Base-by-base conservation (phyloP, 2,329 filamentous ascomycete species). In the Talaromyces sp. region DNA sequence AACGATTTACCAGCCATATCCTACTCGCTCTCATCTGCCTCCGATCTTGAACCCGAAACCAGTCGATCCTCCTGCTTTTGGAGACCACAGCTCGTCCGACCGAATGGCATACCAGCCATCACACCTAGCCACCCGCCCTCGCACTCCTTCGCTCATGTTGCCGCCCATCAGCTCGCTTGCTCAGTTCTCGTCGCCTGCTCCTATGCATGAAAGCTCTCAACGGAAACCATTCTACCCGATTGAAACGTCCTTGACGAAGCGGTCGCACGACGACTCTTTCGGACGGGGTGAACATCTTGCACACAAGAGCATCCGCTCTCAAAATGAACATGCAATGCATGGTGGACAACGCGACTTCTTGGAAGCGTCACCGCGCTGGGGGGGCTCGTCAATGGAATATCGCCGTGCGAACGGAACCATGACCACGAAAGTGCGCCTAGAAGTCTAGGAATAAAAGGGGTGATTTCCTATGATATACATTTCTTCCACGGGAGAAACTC, bases 201-300 rank as follows among this genome's bases (percentile, higher is more conserved):
- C 50, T 14, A 54, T 54, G 19, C 59, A 51, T 27, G 50, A 51
- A 19, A 55, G 31, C 10, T 58, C 66, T 9, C 63, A 53, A n/a
- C 72, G 77, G 60, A 69, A 72, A 60, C 54, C 63, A 56, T 63
- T 72, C 1, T 75, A 72, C 61, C 68, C 72, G n/a, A 70, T 69
- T 0, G 69, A 67, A 17, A 62, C 67, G 3, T 59, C 64, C 14
- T 57, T 69, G 38, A 59, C 68, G 29, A 77, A 77, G 56, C 70
- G 75, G 21, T 68, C 68, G 0, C 72, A 77, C 59, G 71, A 72
- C 46, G 74, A 76, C 24, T 68, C 72, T 1, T 77, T 77, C 59
- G 74, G 74, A 56, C 54, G 27, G 11, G 68, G 68, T 61, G 77
- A 62, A 1, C 31, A 46, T 11, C 26, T 41, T 31, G 32, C 26